A percentile compares a stretch with the other conserved stretches of the same genome.
Conservation (phyloP, 208 protist species). For the Trypanosoma congolense region DNA sequence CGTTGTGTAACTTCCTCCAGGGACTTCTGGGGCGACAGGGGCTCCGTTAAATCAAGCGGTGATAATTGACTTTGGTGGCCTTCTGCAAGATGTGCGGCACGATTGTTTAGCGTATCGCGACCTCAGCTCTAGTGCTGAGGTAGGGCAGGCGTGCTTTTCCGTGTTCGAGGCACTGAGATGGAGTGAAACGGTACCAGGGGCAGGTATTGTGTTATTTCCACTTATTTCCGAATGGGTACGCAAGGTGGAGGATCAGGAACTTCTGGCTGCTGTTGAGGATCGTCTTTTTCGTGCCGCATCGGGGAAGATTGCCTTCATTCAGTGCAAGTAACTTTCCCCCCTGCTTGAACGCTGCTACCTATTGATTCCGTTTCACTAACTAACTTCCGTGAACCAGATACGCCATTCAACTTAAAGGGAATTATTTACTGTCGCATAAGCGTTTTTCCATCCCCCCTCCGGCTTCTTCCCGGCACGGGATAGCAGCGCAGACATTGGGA, state of each 20-base stretch:
- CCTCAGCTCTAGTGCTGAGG: slow-evolving; percentile 47
- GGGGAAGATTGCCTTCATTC: slow-evolving; percentile 46
- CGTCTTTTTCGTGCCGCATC: slow-evolving; percentile 88
- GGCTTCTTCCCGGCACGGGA: too few species aligned
- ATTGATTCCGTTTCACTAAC: too few species aligned
- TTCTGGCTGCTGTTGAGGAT: slow-evolving; percentile 83
- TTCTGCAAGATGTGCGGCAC: slow-evolving; percentile 28
- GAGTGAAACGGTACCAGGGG: slow-evolving; percentile 63
- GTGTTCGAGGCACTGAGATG: slow-evolving; percentile 86
- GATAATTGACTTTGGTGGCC: slow-evolving; percentile 72
- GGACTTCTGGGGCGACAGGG: background rate
- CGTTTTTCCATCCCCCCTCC: too few species aligned
- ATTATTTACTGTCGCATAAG: too few species aligned
- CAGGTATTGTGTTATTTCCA: slow-evolving; percentile 70
- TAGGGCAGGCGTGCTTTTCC: slow-evolving; percentile 56
- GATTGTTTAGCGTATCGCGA: slow-evolving; percentile 62
- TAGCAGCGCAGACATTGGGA: too few species aligned
- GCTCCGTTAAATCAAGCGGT: slow-evolving; percentile 33
- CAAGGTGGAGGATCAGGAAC: slow-evolving; percentile 30
- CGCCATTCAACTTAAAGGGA: too few species aligned
- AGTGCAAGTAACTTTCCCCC: background rate
- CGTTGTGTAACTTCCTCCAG: slow-evolving; percentile 15
- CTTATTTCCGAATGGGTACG: slow-evolving; percentile 78
- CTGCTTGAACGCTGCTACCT: too few species aligned
- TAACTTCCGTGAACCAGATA: too few species aligned